Evolutionary conservation across 768 basidiomycete species (phyloP), one percentile per base, ranked within the genome.

Genomic region (Russula virescens): DNA sequence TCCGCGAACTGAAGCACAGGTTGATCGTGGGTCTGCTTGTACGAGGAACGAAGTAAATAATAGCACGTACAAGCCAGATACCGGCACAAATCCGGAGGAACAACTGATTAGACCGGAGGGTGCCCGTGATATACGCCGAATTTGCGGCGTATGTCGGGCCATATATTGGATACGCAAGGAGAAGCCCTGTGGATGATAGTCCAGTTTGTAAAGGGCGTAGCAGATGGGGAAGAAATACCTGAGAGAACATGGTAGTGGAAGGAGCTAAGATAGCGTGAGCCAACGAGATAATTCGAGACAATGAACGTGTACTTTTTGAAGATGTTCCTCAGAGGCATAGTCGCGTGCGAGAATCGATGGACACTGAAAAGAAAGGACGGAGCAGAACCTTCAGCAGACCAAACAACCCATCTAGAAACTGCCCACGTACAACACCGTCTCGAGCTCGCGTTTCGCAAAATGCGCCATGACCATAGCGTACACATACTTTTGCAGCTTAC

Each of bases 261-360:
- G 9, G 89, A 97, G 75, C 96, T 98, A 45, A 47, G 25, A 25
- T n/a, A 13, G 21, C 3, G 38, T 53, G n/a, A 66, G 26, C 26
- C 46, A 14, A 23, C 43, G 18, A 66, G 26, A 28, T 43, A 18
- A n/a, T 21, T n/a, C 1, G 7, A 35, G 42, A 3, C 6, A 42
- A 48, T 5, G 23, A 35, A 26, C 28, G 68, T 82, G 31, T 59
- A 97, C 96, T 99, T 99, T 73, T 87, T 89, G 78, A 96, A 87
- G 40, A 98, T 82, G 71, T 93, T 91, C 62, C 71, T 70, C 61
- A 87, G 74, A 1, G 96, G 97, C 90, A 98, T 96, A 0, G 96
- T 97, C 1, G 86, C 89, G 75, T 94, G 85, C 34, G 94, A 98
- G 80, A 98, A 98, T 13, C 91, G 89, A 73, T 99, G 97, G 1